phyloP scores from a whole-genome alignment of 106 monocot species.

The Acorus gramineus region DNA sequence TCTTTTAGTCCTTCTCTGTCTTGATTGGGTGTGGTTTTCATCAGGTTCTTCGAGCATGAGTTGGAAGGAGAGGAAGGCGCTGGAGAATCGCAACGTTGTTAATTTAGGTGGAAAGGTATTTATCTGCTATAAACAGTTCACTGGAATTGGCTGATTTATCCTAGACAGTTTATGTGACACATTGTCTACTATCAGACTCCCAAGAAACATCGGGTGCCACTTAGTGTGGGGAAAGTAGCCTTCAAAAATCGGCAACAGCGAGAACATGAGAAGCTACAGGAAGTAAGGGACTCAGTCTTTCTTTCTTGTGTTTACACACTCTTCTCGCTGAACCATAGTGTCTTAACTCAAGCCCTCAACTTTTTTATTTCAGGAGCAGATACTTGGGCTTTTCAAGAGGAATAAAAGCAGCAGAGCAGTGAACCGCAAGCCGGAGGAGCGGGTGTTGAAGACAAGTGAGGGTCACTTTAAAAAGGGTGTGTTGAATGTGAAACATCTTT shows the following conservation, averaged over 20 bases:
- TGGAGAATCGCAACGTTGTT: conserved; percentile 37
- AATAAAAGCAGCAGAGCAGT: conserved; percentile 1
- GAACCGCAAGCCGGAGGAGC: conserved; percentile 29
- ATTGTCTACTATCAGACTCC: conserved; percentile 16
- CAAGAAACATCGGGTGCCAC: conserved; percentile 33
- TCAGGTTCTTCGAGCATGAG: conserved; percentile 42
- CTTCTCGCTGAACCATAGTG: not conserved
- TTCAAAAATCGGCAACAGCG: conserved; percentile 30
- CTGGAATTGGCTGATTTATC: too few species aligned
- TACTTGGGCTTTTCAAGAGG: conserved; percentile 28
- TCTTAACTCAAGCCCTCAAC: not conserved
- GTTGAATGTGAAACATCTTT: conserved; percentile 41
- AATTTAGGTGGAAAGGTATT: conserved; percentile 47
- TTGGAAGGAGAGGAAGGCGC: conserved; percentile 60
- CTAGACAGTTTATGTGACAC: too few species aligned
- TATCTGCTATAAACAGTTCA: too few species aligned
- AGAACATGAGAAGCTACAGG: conserved; percentile 29
- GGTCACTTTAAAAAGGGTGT: conserved; percentile 44
- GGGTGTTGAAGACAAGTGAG: conserved; percentile 33
- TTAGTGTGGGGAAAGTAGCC: conserved; percentile 33
- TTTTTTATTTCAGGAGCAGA: conserved; percentile 10
- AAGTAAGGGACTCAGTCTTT: conserved; percentile 15
- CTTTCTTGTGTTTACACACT: too few species aligned
- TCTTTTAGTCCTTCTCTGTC: too few species aligned
- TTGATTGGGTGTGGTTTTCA: too few species aligned